Evolutionary conservation across 805 yeast species (phyloP).

Genomic region (Saccharomycopsis babjevae): DNA sequence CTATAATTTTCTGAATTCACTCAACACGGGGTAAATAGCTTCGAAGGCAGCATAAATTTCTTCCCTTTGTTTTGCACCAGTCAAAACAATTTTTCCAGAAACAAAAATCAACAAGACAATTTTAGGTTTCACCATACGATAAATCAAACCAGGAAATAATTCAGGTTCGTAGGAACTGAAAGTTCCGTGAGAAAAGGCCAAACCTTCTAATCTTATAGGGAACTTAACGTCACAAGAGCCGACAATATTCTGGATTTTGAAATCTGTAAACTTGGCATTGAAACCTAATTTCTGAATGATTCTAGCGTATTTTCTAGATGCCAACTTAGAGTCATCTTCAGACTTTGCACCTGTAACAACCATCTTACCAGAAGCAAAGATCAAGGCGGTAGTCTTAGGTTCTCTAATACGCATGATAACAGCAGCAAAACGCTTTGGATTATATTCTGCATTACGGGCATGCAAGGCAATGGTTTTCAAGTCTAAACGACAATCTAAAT

Average conservation of each 20-base stretch:
- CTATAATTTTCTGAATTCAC: conserved; percentile 80
- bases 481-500: conserved; percentile 90
- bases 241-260: conserved; percentile 95
- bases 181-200: conserved; percentile 97
- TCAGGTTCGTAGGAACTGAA: conserved; percentile 98
- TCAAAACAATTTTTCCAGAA: conserved; percentile 91
- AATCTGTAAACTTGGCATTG: conserved; percentile 95
- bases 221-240: conserved; percentile 98
- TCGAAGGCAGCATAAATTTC: conserved; percentile 98
- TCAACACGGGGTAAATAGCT: conserved; percentile 95
- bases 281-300: conserved; percentile 96
- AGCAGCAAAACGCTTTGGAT: conserved; percentile 98
- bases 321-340: conserved; percentile 96
- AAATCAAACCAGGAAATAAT: conserved; percentile 93
- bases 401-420: conserved; percentile 99
- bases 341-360: conserved; percentile 99
- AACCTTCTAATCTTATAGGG: conserved; percentile 93
- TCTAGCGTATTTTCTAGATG: conserved; percentile 95
- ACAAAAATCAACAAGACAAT: conserved; percentile 93
- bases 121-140: conserved; percentile 99
- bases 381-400: conserved; percentile 95
- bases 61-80: conserved; percentile 98
- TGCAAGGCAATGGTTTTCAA: conserved; percentile 95
- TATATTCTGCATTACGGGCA: conserved; percentile 98
- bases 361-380: conserved; percentile 98